Base-by-base conservation (phyloP, 2,329 filamentous ascomycete species). In the Phaeosphaeriaceae sp. region DNA sequence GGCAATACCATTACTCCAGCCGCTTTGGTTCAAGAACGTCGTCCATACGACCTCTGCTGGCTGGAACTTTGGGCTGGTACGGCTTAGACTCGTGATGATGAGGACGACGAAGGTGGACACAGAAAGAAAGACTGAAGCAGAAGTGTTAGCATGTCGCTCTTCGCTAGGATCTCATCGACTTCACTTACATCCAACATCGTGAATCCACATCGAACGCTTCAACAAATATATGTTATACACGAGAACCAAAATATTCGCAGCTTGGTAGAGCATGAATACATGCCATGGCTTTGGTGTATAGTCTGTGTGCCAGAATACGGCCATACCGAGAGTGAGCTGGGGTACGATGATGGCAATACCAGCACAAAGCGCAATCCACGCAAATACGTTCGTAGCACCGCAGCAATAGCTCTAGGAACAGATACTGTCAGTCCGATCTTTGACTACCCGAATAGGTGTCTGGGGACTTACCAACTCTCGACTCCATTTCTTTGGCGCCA, bases 1-100 rank as follows among this genome's bases (percentile, higher is more conserved):
- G 1, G 80, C 80, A 17, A 83, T 68, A 2, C 78, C 79, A 25
- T 78, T 68, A 2, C 66, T 76, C 77, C 80, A 84, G 5, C 72
- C 77, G 3, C 81, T 81, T 11, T 67, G 54, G 54, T 84, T 82
- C n/a, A 73, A 66, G 60, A 84, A 84, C 0, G 75, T 63, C 3
- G 76, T 76, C 58, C 84, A 83, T 0, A 83, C 81, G 1, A 75
- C 73, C 21, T 74, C 61, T 2, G 61, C 33, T 1, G 61, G 45
- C 22, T 58, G 4, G 76, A 67, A 31, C 66, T 67, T 15, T 66
- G 71, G 42, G 72, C 74, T 2, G 76, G 77, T 7, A 73, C 77
- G 64, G 79, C 71, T 74, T 60, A 78, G 78, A 17, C 84, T 70
- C 1, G 80, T 74, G 15, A 83, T 79, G n/a, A 84, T 63, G 54